Percentiles rank a stretch among this genome's conserved stretches.
These are phyloP conservation scores for Exophiala sp. DNA, from an alignment of 2,329 filamentous ascomycete genomes.

Conservation along the genomic window DNA sequence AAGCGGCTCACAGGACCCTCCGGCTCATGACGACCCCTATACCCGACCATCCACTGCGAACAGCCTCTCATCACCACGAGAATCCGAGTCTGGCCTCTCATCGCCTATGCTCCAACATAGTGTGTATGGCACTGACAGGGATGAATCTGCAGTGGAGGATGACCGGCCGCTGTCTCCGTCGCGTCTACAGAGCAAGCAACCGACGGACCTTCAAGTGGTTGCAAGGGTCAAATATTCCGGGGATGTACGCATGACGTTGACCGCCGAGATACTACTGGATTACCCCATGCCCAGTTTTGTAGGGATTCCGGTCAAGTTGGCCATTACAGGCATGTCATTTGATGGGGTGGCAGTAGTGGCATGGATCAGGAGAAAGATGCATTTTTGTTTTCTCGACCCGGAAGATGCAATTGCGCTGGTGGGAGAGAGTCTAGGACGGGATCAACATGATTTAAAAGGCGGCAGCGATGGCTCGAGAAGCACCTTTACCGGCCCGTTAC, in stretches of 20 bases:
- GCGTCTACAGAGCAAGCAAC: constrained; percentile 63
- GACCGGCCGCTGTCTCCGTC: constrained; percentile 39
- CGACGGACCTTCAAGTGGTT: constrained; percentile 87
- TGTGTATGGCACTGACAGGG: constrained; percentile 9
- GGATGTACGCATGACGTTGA: constrained; percentile 79
- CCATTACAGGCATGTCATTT: constrained; percentile 90
- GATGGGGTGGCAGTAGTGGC: constrained; percentile 91
- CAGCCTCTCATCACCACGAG: constrained; percentile 25
- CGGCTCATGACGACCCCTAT: constrained; percentile 36
- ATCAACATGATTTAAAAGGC: constrained; percentile 24
- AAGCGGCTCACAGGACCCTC: constrained; percentile 16
- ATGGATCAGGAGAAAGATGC: constrained; percentile 78
- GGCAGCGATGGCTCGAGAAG: constrained; percentile 32
- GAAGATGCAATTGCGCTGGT: constrained; percentile 79
- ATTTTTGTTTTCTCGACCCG: constrained; percentile 90
- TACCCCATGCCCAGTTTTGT: constrained; percentile 99
- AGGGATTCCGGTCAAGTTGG: constrained; percentile 86
- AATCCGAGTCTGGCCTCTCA: constrained; percentile 21
- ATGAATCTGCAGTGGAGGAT: constrained; percentile 20
- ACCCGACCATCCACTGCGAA: constrained; percentile 41
- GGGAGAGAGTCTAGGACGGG: constrained; percentile 37
- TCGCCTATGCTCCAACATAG: constrained; percentile 17
- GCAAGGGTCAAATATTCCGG: constrained; percentile 86
- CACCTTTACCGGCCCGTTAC: constrained; percentile 62
- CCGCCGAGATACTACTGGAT: constrained; percentile 90